Evolutionary conservation across 1,139 yeast species (phyloP).

Genomic region (Barnettozyma hawaiiensis): DNA sequence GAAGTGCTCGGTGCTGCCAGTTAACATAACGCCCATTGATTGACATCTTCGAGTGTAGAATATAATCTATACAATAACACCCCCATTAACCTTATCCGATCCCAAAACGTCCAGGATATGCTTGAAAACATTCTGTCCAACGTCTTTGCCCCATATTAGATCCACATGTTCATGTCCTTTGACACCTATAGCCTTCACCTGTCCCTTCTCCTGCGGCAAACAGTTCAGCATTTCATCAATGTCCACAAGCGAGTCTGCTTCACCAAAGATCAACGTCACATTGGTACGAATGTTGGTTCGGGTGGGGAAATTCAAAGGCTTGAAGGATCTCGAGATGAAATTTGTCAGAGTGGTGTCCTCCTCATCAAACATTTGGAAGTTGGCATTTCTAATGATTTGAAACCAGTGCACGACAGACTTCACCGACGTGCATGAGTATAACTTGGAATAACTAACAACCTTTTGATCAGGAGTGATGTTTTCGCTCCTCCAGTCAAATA

Average conservation of each 20-base stretch:
- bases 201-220: constrained; percentile 25
- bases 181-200: constrained; percentile 30
- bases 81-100: constrained; percentile 1
- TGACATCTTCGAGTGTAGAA: too few relatives aligned
- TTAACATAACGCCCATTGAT: background rate
- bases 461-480: constrained; percentile 74
- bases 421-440: constrained; percentile 87
- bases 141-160: constrained; percentile 79
- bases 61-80: too few relatives aligned
- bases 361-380: constrained; percentile 88
- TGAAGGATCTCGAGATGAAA: constrained; percentile 36
- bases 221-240: constrained; percentile 57
- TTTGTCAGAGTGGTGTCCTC: constrained; percentile 30
- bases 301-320: constrained; percentile 47
- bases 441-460: constrained; percentile 69
- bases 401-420: constrained; percentile 96
- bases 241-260: constrained; percentile 76
- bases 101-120: constrained; percentile 34
- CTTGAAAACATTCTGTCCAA: constrained; percentile 46
- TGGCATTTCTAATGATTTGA: constrained; percentile 75
- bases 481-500: constrained; percentile 73
- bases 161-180: constrained; percentile 73
- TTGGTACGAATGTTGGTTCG: constrained; percentile 61
- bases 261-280: constrained; percentile 73
- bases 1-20: background rate